phyloP scores from a whole-genome alignment of 2,329 filamentous ascomycete species.

The Pseudogymnoascus sp. region DNA sequence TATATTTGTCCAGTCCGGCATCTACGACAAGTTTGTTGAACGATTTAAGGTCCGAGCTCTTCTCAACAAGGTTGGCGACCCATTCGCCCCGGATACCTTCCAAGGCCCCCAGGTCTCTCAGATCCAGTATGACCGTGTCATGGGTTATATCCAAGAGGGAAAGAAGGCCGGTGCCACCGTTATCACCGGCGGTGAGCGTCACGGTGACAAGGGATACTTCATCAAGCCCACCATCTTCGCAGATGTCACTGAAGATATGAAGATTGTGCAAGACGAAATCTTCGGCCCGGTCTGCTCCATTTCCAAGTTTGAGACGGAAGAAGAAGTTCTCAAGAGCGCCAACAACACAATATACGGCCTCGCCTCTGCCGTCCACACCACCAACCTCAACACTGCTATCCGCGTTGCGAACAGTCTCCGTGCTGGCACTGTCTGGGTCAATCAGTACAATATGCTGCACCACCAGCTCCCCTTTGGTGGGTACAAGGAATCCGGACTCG shows the following conservation, averaged over 20 bases:
- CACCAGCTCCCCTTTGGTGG: slow-evolving; percentile 64
- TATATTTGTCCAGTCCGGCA: slow-evolving; percentile 62
- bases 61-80: slow-evolving; percentile 61
- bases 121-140: slow-evolving; percentile 64
- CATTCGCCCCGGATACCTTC: slow-evolving; percentile 59
- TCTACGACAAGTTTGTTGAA: slow-evolving; percentile 64
- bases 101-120: slow-evolving; percentile 66
- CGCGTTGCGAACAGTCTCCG: slow-evolving; percentile 57
- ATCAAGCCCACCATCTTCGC: slow-evolving; percentile 70
- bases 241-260: slow-evolving; percentile 64
- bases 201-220: slow-evolving; percentile 62
- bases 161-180: slow-evolving; percentile 60
- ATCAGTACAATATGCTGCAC: slow-evolving; percentile 61
- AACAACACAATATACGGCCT: slow-evolving; percentile 63
- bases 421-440: slow-evolving; percentile 44
- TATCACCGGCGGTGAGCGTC: slow-evolving; percentile 59
- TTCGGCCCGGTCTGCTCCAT: slow-evolving; percentile 68
- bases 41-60: slow-evolving; percentile 58
- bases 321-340: slow-evolving; percentile 56
- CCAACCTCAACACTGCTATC: slow-evolving; percentile 61
- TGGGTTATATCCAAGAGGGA: slow-evolving; percentile 58
- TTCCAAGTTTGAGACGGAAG: slow-evolving; percentile 63
- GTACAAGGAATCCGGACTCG: slow-evolving; percentile 70
- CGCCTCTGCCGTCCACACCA: slow-evolving; percentile 62
- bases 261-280: slow-evolving; percentile 69